phyloP scores from a whole-genome alignment of 805 yeast species.

The Wickerhamomyces xylosicus region DNA sequence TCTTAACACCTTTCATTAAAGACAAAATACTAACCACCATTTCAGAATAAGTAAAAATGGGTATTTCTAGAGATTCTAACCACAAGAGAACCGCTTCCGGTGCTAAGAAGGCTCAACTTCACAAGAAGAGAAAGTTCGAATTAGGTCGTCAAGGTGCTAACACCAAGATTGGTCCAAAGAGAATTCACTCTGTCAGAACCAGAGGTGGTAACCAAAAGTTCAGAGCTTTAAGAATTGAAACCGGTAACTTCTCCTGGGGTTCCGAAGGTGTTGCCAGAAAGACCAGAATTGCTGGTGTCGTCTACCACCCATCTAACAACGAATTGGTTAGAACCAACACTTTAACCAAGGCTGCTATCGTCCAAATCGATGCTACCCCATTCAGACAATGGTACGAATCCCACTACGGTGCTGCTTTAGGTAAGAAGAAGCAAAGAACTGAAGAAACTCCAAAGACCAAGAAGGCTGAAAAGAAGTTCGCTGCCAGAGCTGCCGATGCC shows the following conservation, averaged over 20 bases:
- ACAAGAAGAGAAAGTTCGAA: constrained; percentile 99
- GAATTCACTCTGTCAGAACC: constrained; percentile 98
- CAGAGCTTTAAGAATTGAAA: constrained; percentile 99
- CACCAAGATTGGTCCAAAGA: constrained; percentile 98
- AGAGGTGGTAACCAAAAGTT: constrained; percentile 99
- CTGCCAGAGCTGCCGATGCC: constrained; percentile 80
- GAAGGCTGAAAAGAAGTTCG: constrained; percentile 84
- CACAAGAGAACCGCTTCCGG: constrained; percentile 99
- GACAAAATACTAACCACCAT: background rate
- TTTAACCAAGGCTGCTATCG: constrained; percentile 96
- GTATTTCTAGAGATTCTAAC: constrained; percentile 99
- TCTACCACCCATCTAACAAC: constrained; percentile 99
- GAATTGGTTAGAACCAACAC: constrained; percentile 99
- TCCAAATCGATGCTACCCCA: constrained; percentile 99
- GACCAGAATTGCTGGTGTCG: constrained; percentile 97
- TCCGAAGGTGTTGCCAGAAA: constrained; percentile 97
- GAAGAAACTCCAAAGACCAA: constrained; percentile 60
- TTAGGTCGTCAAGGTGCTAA: constrained; percentile 99
- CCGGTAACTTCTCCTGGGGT: constrained; percentile 99
- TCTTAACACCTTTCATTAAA: background rate
- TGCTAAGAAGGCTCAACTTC: constrained; percentile 99
- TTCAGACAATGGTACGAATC: constrained; percentile 99
- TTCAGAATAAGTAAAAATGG: constrained; percentile 41
- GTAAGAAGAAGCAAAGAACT: constrained; percentile 57
- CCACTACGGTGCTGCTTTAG: constrained; percentile 91